A percentile compares a stretch with the other conserved stretches of the same genome.
phyloP scores from a whole-genome alignment of 352 stramenopile genomes.

The Elongisporangium prolatum region DNA sequence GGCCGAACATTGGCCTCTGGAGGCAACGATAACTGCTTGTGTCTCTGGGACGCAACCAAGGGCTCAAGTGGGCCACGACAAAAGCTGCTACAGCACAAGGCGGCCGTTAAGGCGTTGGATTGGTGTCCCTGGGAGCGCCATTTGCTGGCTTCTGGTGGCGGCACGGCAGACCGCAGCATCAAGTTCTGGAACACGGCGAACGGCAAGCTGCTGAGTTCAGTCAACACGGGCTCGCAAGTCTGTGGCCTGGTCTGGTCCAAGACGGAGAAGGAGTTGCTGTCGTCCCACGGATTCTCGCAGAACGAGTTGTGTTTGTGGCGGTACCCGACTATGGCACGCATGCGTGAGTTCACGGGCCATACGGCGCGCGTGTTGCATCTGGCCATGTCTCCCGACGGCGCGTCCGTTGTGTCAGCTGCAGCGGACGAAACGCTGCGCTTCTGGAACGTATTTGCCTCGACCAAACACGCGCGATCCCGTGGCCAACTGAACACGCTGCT shows the following conservation, averaged over 20 bases:
- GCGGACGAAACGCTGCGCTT: conserved; percentile 97
- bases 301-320: conserved; percentile 96
- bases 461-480: conserved; percentile 4
- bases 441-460: conserved; percentile 89
- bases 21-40: conserved; percentile 94
- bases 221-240: conserved; percentile 95
- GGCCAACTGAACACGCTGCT: conserved; percentile 1
- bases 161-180: conserved; percentile 94
- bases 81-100: conserved; percentile 86
- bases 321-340: conserved; percentile 91
- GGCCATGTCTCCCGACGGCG: conserved; percentile 89
- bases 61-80: conserved; percentile 23
- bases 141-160: conserved; percentile 92
- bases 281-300: conserved; percentile 92
- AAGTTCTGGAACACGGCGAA: conserved; percentile 94
- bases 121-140: conserved; percentile 96
- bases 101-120: conserved; percentile 95
- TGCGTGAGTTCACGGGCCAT: conserved; percentile 94
- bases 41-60: conserved; percentile 86
- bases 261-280: conserved; percentile 88
- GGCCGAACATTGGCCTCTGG: conserved; percentile 91
- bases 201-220: conserved; percentile 86
- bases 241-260: conserved; percentile 90
- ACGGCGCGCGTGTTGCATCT: conserved; percentile 92
- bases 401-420: conserved; percentile 89